Evolutionary conservation across 2,329 filamentous ascomycete genomes (phyloP), one percentile per base, ranked within the genome.

Genomic region (Podosphaera xanthii): DNA sequence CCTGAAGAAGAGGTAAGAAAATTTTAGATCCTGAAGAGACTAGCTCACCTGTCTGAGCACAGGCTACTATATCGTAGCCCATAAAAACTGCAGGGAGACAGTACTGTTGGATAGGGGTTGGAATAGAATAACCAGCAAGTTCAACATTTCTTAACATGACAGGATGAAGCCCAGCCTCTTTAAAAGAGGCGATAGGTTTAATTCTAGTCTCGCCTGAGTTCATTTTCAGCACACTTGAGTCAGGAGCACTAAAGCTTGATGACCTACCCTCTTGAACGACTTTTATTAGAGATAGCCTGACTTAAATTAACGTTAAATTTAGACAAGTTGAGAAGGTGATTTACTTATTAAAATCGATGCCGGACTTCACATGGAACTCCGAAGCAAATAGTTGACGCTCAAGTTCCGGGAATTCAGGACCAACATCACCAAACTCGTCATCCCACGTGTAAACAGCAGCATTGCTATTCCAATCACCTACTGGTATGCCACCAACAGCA

Each of bases 31-130:
- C 30, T 9, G 22, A 34, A 34, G 1, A 36, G 6, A 49, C 8
- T 9, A 6, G 9, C 79, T 70, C 74, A 94, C 91, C 91, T 55
- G 92, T 98, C 72, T 97, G 91, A 7, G 92, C 89, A 66, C 92
- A 81, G 2, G 84, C 90, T 64, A 97, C 87, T 36, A 97, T 75
- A 70, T 98, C 92, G 64, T 86, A 75, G 1, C 86, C 86, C 57
- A 78, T 74, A 31, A 86, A 72, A 50, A 97, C 82, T 0, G 90
- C 83, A 0, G 92, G 89, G 36, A 97, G 80, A 3, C 82, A 83
- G 69, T 87, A 96, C 30, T 81, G 80, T 69, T 98, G 92, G 44
- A 98, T 92, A 0, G 90, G 87, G 0, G 92, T 97, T 0, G 90
- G 88, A 0, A 72, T 67, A 0, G 73, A 69, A 67, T 94, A 97